Evolutionary conservation across 352 stramenopile species (phyloP), one percentile per base, ranked within the genome.

Genomic region (Phytophthora niederhauseri): DNA sequence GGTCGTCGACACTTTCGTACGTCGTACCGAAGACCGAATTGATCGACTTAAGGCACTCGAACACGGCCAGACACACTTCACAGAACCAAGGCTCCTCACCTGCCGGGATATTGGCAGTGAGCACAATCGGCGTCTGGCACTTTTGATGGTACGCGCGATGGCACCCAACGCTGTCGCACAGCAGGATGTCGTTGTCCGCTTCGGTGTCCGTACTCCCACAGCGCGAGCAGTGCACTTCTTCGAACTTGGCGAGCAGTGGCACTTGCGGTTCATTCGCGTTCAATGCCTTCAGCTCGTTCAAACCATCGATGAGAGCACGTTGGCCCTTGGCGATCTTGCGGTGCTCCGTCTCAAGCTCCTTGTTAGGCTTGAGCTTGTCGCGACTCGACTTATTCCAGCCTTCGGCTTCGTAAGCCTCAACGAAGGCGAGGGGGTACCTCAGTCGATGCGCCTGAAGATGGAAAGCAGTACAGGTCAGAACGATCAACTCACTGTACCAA

Each of bases 361-460:
- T 77, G 57, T 74, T 92, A 2, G 89, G 89, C 52, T 95, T 94
- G 36, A 96, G 76, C 64, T 94, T 95, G 64, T 96, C 87, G 24
- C 63, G 73, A 38, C 81, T 94, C 36, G 83, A 78, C 22, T 83
- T 84, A 22, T 84, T 82, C 89, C 89, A 96, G n/a, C 89, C 89
- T 38, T 95, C 82, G 0, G 72, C 73, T 72, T 93, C 89, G 63
- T 96, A 96, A 19, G 87, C 87, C 17, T 96, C 87, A n/a, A 95
- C 36, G 56, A 93, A 96, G n/a, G 84, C 81, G 54, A 90, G 61
- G 9, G 86, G 66, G 49, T 92, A 94, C 2, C 80, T 70, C 24
- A 93, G 60, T 41, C 80, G 74, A 28, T 83, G 81, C 3, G 85
- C 73, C 83, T 91, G 52, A 31, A 52, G 26, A 9, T 36, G 11